Evolutionary conservation across 371 early-diverging fungal species (phyloP).

Genomic region (Blakeslea trispora): DNA sequence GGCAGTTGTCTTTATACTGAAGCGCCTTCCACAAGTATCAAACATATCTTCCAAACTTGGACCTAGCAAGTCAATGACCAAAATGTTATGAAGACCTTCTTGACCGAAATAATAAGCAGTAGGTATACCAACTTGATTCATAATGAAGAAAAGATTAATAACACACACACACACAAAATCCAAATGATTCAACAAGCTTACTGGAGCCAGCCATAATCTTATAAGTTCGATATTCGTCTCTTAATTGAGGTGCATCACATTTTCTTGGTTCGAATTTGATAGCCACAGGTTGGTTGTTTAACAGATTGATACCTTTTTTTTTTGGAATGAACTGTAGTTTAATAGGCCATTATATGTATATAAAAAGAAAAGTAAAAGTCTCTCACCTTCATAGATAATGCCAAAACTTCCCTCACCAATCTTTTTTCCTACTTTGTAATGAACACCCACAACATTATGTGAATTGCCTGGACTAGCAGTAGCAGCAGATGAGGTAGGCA

Average conservation of each 20-base stretch:
- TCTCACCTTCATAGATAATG: slow-evolving; percentile 90
- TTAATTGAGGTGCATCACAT: slow-evolving; percentile 91
- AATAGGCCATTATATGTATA: no score
- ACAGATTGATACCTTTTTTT: slow-evolving; percentile 57
- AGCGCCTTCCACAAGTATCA: slow-evolving; percentile 88
- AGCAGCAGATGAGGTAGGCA: slow-evolving; percentile 25
- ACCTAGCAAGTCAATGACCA: slow-evolving; percentile 96
- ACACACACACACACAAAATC: no score
- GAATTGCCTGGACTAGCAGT: slow-evolving; percentile 29
- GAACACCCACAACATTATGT: slow-evolving; percentile 83
- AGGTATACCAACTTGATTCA: slow-evolving; percentile 82
- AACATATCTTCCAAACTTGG: slow-evolving; percentile 95
- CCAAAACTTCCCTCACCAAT: slow-evolving; percentile 97
- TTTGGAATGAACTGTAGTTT: no score
- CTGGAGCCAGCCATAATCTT: slow-evolving; percentile 79
- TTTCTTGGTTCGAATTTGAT: slow-evolving; percentile 96
- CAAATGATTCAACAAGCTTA: slow-evolving; percentile 32
- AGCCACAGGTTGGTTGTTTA: slow-evolving; percentile 83
- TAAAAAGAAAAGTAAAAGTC: no score
- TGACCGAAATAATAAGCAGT: slow-evolving; percentile 91
- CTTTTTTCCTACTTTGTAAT: slow-evolving; percentile 90
- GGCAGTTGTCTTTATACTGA: slow-evolving; percentile 88
- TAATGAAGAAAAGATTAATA: slow-evolving; percentile 2
- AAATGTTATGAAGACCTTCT: slow-evolving; percentile 91
- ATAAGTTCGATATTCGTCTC: slow-evolving; percentile 93